Evolutionary conservation across 2,329 filamentous ascomycete species (phyloP), one percentile per base, ranked within the genome.

Genomic region (Penicillium capsulatum): DNA sequence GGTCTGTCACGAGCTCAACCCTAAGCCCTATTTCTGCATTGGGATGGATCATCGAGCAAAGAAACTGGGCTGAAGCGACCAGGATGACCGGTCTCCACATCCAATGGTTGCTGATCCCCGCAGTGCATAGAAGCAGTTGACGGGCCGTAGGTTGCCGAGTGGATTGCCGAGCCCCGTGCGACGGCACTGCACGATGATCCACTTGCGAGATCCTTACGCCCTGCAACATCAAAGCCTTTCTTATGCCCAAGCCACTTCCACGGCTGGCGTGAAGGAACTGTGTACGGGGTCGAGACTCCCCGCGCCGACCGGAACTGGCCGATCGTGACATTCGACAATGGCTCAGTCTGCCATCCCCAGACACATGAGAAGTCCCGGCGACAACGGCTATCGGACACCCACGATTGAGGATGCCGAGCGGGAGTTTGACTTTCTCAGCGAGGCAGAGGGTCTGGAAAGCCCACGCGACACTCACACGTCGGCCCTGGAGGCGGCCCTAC

Each of bases 381-480:
- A 68, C 17, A 67, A 71, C 26, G 67, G 69, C 3, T 71, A 66
- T 50, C 60, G 65, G 17, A 71, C 69, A 0, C 68, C 69, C 7
- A 68, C 65, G 3, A 65, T 70, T 27, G 69, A 71, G 54, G 69
- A 71, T 52, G 54, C 63, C 5, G 59, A 67, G 40, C 54, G 46
- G 26, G 46, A 41, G 14, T 42, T 57, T 19, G 45, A 53, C 1
- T 36, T 36, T 11, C 26, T 47, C 6, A 42, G 42, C 17, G 34
- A 27, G n/a, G 34, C 36, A 4, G 46, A 51, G 9, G 40, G 35
- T 10, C 32, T 54, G 17, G 29, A 37, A 2, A 39, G 42, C 2
- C 40, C 50, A 4, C 47, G 52, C 14, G 42, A 57, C 11, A 53
- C 50, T 11, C 61, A 64, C 41, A 51, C 58, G 1, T 54, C 59